Base-by-base conservation (phyloP, 306 rosid genomes). In the Castanea crenata region DNA sequence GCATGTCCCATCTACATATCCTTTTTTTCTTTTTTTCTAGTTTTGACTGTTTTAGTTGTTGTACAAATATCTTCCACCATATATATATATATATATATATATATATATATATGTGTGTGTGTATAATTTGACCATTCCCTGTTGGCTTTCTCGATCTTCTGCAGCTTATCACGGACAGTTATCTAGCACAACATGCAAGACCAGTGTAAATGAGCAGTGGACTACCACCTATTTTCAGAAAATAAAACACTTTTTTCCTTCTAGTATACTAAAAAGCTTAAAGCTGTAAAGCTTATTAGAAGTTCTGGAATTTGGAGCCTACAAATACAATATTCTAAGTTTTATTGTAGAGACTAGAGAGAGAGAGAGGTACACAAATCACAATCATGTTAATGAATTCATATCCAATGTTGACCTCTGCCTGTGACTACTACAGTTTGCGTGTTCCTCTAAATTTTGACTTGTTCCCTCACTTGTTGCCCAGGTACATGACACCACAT, bases 401-500 rank as follows among this genome's bases (percentile, higher is more conserved):
- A 29, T 15, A 29, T 63, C 14, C 69, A 63, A 5, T 3, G 72
- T 67, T 67, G 52, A 19, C 72, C 15, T 38, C 8, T 68, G 52
- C 51, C n/a, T 67, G 13, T n/a, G 51, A 2, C 71, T 1, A 2
- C 71, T 1, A 67, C 10, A 32, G 15, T 23, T 9, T 8, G 11
- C 13, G 4, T 5, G 25, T 34, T 5, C 19, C 71, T 44, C 49
- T 1, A 7, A 34, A 18, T 6, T 65, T 65, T 32, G 25, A 65
- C n/a, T 34, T 15, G 46, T 27, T 5, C 20, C 10, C n/a, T 10
- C 57, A 5, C 71, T 23, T 55, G 83, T 13, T 70, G 78, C 65
- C 80, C 38, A 29, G 25, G 74, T 71, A 11, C 85, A 74, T 83
- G 86, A 72, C 79, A 73, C 52, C 79, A 32, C 82, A 46, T 65